Evolutionary conservation across 345 rosid species (phyloP).

Genomic region (Bruguiera gymnorhiza): DNA sequence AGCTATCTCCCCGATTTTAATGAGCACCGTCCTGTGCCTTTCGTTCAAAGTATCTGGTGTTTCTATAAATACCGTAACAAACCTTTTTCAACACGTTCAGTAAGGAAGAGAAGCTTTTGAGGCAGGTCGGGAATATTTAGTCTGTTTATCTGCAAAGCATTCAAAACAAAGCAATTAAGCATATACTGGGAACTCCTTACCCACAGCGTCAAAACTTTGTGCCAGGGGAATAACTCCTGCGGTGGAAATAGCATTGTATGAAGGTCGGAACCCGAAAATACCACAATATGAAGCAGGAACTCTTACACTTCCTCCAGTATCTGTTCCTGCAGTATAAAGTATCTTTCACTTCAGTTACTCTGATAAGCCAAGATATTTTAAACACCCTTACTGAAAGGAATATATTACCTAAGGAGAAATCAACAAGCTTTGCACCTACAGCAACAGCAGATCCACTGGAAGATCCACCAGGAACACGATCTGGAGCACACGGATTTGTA

Average conservation of each 20-base stretch:
- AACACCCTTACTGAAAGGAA: slow-evolving; percentile 33
- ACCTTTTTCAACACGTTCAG: too few species aligned
- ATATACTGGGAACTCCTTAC: slow-evolving; percentile 34
- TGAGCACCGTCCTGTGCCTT: too few species aligned
- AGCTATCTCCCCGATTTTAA: too few species aligned
- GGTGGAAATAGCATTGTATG: slow-evolving; percentile 53
- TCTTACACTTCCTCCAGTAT: slow-evolving; percentile 91
- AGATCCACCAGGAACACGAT: slow-evolving; percentile 87
- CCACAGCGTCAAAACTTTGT: slow-evolving; percentile 90
- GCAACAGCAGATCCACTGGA: slow-evolving; percentile 99
- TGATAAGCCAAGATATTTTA: not conserved
- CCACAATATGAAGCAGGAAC: slow-evolving; percentile 85
- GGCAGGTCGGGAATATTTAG: not conserved
- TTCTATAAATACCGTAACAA: too few species aligned
- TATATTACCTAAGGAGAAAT: slow-evolving; percentile 73
- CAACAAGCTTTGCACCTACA: slow-evolving; percentile 75
- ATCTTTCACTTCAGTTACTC: not conserved
- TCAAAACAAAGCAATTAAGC: not conserved
- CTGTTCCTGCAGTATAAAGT: slow-evolving; percentile 56
- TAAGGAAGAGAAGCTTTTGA: too few species aligned
- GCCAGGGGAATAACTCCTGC: slow-evolving; percentile 77
- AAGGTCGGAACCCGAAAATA: slow-evolving; percentile 74
- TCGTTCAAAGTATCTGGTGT: too few species aligned
- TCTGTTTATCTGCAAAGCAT: not conserved
- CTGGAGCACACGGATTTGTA: slow-evolving; percentile 63